phyloP scores from a whole-genome alignment of 2,329 filamentous ascomycete genomes.

The Colletotrichum viniferum region DNA sequence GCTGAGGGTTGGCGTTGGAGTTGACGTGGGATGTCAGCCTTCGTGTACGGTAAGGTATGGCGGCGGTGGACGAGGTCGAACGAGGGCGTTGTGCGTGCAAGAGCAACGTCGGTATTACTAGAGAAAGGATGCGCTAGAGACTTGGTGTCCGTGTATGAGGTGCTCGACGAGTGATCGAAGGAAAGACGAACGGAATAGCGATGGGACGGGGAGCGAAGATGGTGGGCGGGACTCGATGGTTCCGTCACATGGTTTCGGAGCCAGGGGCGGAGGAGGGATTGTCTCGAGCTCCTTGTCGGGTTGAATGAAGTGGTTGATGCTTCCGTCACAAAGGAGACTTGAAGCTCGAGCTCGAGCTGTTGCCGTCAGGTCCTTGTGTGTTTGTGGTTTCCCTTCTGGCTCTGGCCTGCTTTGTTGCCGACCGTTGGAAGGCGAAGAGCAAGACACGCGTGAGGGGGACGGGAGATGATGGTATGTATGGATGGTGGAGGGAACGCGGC shows the following conservation, averaged over 20 bases:
- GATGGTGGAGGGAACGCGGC: conserved; percentile 13
- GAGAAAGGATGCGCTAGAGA: neutral
- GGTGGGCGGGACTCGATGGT: conserved; percentile 20
- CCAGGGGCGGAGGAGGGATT: conserved; percentile 17
- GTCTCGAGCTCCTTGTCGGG: conserved; percentile 9
- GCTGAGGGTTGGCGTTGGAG: neutral
- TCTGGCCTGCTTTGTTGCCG: conserved; percentile 1
- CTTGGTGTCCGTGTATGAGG: neutral
- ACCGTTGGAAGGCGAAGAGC: conserved; percentile 1
- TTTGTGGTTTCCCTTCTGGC: neutral
- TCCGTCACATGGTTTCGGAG: conserved; percentile 23
- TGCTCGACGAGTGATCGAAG: neutral
- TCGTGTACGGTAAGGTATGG: neutral
- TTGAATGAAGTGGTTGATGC: neutral
- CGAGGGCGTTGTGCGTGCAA: neutral
- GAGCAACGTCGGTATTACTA: neutral
- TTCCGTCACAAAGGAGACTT: neutral
- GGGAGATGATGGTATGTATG: conserved; percentile 14
- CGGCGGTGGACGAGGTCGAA: neutral
- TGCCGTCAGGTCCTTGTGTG: neutral
- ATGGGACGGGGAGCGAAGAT: conserved; percentile 12
- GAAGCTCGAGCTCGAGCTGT: neutral
- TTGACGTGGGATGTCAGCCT: conserved; percentile 14
- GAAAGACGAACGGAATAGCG: neutral
- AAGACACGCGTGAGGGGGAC: neutral